These are phyloP conservation scores for Triticum dicoccoides DNA, from an alignment of 176 grass and related monocot genomes.

Conservation along the genomic window DNA sequence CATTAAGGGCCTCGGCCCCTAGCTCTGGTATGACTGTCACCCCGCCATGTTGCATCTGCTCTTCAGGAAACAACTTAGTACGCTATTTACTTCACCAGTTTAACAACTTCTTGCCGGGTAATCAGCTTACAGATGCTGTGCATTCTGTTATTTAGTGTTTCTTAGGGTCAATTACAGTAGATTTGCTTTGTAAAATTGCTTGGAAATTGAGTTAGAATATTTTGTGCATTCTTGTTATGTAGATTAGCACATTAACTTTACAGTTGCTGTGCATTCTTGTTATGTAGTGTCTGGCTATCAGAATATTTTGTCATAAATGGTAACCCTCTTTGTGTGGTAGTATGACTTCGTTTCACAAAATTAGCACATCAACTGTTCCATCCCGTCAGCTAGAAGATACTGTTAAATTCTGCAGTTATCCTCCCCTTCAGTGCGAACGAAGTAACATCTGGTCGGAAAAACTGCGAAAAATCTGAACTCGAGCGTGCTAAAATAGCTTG, in stretches of 20 bases:
- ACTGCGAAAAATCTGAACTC: background rate
- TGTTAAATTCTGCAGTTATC: background rate
- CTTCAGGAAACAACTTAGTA: background rate
- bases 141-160: slow-evolving; percentile 15
- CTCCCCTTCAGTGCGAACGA: background rate
- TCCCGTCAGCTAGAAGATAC: background rate
- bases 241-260: too few relatives aligned
- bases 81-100: background rate
- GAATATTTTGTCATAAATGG: background rate
- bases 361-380: background rate
- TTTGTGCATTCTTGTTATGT: background rate
- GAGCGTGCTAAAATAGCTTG: background rate
- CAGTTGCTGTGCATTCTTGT: background rate
- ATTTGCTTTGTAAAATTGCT: background rate
- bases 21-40: slow-evolving; percentile 21
- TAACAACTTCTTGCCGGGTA: slow-evolving; percentile 8
- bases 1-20: slow-evolving; percentile 45
- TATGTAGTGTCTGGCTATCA: background rate
- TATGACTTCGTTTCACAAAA: too few relatives aligned
- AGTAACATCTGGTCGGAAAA: background rate
- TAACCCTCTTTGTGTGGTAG: too few relatives aligned
- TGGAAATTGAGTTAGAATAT: background rate
- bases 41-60: background rate
- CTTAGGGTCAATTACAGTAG: background rate
- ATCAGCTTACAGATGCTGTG: background rate